phyloP scores from a whole-genome alignment of 192 early-diverging fungal species.

The Coemansia sp. region DNA sequence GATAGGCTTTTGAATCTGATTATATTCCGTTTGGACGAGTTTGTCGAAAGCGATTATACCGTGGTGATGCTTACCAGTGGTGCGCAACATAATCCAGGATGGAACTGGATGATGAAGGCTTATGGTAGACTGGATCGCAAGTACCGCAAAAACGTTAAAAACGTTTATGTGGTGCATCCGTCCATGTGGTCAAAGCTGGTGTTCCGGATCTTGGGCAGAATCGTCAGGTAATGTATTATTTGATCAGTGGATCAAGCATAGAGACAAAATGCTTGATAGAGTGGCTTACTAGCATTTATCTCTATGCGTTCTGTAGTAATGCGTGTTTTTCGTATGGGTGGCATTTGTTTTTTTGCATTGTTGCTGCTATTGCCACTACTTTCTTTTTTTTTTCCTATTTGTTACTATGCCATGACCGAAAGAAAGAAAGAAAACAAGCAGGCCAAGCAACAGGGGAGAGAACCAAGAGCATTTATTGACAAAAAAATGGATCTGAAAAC shows the following conservation, averaged over 20 bases:
- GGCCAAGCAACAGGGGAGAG: no score
- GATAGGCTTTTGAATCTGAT: constrained; percentile 71
- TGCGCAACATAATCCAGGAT: constrained; percentile 68
- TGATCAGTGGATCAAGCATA: no score
- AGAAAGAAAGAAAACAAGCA: no score
- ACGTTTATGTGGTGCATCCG: constrained; percentile 87
- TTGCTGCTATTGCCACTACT: not conserved
- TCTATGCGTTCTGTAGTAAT: no score
- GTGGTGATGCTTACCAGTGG: constrained; percentile 83
- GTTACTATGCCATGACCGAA: not conserved
- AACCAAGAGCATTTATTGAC: no score
- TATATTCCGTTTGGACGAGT: constrained; percentile 66
- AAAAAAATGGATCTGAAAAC: no score
- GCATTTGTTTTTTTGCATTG: no score
- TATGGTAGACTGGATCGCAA: constrained; percentile 75
- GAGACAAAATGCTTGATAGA: not conserved
- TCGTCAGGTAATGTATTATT: constrained; percentile 51
- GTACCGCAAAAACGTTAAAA: constrained; percentile 93
- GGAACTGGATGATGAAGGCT: constrained; percentile 81
- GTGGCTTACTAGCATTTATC: no score
- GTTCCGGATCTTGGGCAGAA: constrained; percentile 37
- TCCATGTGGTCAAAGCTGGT: constrained; percentile 62
- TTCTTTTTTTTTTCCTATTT: constrained; percentile 8
- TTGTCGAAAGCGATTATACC: constrained; percentile 89
- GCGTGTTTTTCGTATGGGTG: no score